Percentiles rank a stretch among this genome's conserved stretches.
Conservation (phyloP, 1,139 yeast genomes). For the Yamadazyma trypodendri region DNA sequence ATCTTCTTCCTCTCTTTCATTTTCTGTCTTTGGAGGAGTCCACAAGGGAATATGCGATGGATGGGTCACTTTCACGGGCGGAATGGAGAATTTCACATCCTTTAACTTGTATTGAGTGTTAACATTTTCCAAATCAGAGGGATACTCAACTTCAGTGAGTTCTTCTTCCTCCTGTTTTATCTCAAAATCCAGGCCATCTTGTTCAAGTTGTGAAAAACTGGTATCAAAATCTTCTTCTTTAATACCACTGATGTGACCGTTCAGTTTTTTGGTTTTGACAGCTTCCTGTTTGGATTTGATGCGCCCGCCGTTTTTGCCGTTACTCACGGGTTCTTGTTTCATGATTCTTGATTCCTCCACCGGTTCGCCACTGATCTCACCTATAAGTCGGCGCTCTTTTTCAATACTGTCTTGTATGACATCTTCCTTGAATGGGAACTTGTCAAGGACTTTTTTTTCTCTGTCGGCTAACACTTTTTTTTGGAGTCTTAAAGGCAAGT, state of each 20-base stretch:
- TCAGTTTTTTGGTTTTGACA: not conserved
- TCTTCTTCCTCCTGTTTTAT: slow-evolving; percentile 12
- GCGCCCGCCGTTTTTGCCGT: not conserved
- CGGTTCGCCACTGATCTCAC: not conserved
- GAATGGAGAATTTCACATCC: slow-evolving; percentile 48
- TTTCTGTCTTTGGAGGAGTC: slow-evolving; percentile 47
- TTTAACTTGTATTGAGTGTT: slow-evolving; percentile 34
- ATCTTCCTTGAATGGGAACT: slow-evolving; percentile 36
- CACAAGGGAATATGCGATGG: slow-evolving; percentile 73
- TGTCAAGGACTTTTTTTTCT: slow-evolving; percentile 30
- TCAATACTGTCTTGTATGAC: slow-evolving; percentile 26
- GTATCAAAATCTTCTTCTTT: not conserved
- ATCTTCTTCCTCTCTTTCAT: slow-evolving; percentile 41
- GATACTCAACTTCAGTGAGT: slow-evolving; percentile 15
- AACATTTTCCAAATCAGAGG: slow-evolving; percentile 12
- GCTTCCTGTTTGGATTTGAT: not conserved
- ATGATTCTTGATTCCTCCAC: not conserved
- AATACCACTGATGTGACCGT: not conserved
- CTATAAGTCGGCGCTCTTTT: slow-evolving; percentile 18
- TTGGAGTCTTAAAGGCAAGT: slow-evolving; percentile 42
- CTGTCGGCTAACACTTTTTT: slow-evolving; percentile 45
- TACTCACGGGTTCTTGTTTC: not conserved
- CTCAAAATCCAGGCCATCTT: slow-evolving; percentile 1
- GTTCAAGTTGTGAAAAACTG: not conserved
- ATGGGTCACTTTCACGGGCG: slow-evolving; percentile 67